phyloP scores from a whole-genome alignment of 2,329 filamentous ascomycete species.

The Cladosporium sp. region DNA sequence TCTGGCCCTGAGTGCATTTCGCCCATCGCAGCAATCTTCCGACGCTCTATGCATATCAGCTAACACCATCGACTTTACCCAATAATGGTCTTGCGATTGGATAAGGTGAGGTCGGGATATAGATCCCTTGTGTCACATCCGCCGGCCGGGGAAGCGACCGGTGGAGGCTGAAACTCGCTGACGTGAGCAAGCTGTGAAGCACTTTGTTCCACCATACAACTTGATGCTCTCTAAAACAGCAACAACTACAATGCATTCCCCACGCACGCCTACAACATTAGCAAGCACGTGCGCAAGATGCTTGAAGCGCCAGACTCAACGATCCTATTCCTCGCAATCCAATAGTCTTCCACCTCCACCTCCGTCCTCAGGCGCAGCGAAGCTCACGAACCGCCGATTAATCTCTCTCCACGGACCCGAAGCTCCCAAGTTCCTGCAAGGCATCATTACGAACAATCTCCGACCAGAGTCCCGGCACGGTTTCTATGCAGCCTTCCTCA shows the following conservation, averaged over 20 bases:
- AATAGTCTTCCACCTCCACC: conserved; percentile 37
- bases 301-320: neutral
- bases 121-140: no score
- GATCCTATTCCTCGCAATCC: conserved; percentile 3
- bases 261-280: neutral
- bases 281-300: neutral
- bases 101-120: neutral
- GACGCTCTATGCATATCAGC: no score
- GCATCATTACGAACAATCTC: conserved; percentile 72
- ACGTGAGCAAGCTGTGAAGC: no score
- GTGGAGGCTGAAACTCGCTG: no score
- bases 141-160: no score
- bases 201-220: neutral
- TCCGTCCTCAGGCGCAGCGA: conserved; percentile 45
- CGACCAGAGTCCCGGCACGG: conserved; percentile 45
- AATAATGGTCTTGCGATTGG: neutral
- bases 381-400: conserved; percentile 67
- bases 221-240: neutral
- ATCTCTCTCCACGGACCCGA: conserved; percentile 75
- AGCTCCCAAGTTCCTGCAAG: conserved; percentile 78
- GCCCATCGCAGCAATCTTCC: no score
- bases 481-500: conserved; percentile 80
- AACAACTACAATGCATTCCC: neutral
- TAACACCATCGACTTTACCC: no score
- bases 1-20: no score